Base-by-base conservation (phyloP, 2,329 filamentous ascomycete genomes). In the Neonectria magnoliae region DNA sequence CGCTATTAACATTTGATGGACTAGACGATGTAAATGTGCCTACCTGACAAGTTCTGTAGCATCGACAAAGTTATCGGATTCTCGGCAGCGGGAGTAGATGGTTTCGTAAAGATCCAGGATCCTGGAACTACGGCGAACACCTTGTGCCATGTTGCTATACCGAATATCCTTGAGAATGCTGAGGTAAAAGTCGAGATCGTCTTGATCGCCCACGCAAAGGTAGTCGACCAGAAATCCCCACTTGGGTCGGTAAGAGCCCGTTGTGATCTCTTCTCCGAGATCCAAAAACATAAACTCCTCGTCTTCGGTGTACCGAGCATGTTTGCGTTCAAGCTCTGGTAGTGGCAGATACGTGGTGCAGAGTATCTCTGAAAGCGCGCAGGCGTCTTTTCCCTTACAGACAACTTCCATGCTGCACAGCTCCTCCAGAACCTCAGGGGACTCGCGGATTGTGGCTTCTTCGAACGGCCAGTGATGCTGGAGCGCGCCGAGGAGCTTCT, bases 141-240 rank as follows among this genome's bases (percentile, higher is more conserved):
- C 64, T 2, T 22, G 22, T 14, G 45, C 42, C 1, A 16, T 8
- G 25, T 71, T 69, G 4, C 36, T 33, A 22, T 53, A 45, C 0
- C 60, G 56, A 3, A 72, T 68, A 0, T 54, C n/a, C 13, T 29
- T 53, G 16, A 72, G 66, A 16, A 70, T 65, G 2, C 22, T 41
- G 1, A 72, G 33, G 29, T 72, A 70, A 18, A 72, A 72, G 1
- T 47, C 22, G 10, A 72, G 45, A n/a, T 70, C 58, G 20, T 72
- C 68, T n/a, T 59, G 59, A 5, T 60, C 38, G 0, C 69, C 68
- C 2, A 72, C 69, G 0, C 61, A 57, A 2, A 72, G 53, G 8
- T 70, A 36, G 2, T 72, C 68, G 3, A 72, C 66, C 41, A 71
- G 16, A n/a, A 72, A 72, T 0, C 61, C 60, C 70, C 70, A 72